Conservation (phyloP, 2,329 filamentous ascomycete species). For the Corinectria fuckeliana region DNA sequence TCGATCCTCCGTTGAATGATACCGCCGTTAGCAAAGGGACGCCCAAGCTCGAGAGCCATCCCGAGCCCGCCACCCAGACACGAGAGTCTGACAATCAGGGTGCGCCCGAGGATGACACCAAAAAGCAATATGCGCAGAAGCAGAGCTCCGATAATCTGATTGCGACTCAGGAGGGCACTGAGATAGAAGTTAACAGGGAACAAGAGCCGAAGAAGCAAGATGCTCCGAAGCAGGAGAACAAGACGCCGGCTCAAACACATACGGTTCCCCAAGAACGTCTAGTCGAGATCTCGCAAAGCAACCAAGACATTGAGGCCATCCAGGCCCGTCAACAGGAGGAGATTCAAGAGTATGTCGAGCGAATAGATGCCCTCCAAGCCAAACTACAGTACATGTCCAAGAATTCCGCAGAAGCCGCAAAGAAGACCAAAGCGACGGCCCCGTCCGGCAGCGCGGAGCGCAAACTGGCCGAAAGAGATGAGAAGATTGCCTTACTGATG, state of each 20-base stretch:
- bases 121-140: neutral
- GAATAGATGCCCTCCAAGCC: constrained; percentile 88
- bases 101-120: neutral
- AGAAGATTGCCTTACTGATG: constrained; percentile 87
- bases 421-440: constrained; percentile 68
- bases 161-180: neutral
- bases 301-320: constrained; percentile 34
- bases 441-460: constrained; percentile 72
- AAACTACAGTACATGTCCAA: constrained; percentile 89
- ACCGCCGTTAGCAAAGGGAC: constrained; percentile 1
- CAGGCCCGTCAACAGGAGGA: constrained; percentile 72
- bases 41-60: neutral
- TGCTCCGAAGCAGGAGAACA: neutral
- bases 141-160: neutral
- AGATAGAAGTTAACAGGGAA: neutral
- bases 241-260: constrained; percentile 4
- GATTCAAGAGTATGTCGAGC: constrained; percentile 81
- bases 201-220: neutral
- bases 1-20: constrained; percentile 2
- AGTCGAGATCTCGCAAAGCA: constrained; percentile 3
- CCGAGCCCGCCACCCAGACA: neutral
- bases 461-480: constrained; percentile 86
- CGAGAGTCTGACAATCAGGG: neutral
- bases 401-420: constrained; percentile 78
- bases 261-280: neutral